These are phyloP conservation scores for Ichthyophthirius multifiliis DNA, from an alignment of 169 alveolate genomes.

Conservation along the genomic window DNA sequence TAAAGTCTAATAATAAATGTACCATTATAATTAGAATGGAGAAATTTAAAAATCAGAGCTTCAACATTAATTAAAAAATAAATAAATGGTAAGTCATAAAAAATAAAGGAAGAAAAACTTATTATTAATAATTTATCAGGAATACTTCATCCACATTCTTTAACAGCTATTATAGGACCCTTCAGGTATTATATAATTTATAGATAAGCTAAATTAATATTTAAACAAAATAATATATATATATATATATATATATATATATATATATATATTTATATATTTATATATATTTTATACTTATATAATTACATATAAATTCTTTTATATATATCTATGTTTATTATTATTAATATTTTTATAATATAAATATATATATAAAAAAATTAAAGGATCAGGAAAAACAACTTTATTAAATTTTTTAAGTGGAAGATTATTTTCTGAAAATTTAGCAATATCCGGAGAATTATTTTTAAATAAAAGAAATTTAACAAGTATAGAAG, in stretches of 20 bases:
- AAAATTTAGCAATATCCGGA: not conserved
- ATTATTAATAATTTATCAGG: constrained; percentile 35
- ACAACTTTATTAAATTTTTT: constrained; percentile 86
- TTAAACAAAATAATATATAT: not conserved
- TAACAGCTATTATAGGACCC: constrained; percentile 57
- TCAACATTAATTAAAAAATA: not conserved
- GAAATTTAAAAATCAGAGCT: not conserved
- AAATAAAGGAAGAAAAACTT: not conserved
- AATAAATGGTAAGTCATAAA: not conserved
- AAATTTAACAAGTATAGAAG: not conserved
- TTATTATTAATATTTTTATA: no score
- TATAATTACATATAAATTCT: no score
- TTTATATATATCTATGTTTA: no score
- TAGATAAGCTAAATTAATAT: not conserved
- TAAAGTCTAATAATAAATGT: no score
- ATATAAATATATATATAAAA: not conserved
- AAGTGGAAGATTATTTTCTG: constrained; percentile 63
- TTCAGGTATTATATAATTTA: constrained; percentile 55
- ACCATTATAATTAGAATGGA: not conserved
- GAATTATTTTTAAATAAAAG: not conserved
- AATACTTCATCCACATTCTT: constrained; percentile 46
- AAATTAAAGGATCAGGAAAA: constrained; percentile 86
- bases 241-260: no score
- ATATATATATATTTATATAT: no score
- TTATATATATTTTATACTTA: no score